A percentile compares a stretch with the other conserved stretches of the same genome.
These are phyloP conservation scores for Ajuga chamaepitys DNA, from an alignment of 257 asterid genomes.

Conservation along the genomic window DNA sequence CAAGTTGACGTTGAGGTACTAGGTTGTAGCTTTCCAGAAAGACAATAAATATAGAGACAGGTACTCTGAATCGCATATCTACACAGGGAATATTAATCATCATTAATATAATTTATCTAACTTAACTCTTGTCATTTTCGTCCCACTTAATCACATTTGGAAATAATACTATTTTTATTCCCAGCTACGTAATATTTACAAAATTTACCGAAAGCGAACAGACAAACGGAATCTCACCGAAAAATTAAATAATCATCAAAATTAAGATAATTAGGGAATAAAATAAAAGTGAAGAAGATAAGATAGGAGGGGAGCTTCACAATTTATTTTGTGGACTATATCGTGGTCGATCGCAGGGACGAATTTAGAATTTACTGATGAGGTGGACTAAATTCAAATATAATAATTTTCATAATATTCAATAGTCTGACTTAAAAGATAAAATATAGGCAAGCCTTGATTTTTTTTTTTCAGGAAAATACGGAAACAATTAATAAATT, in stretches of 20 bases:
- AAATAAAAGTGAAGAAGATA: neutral
- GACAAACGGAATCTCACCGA: conserved; percentile 22
- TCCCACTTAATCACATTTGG: conserved; percentile 5
- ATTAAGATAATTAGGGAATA: neutral
- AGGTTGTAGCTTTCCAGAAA: conserved; percentile 42
- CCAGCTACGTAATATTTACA: neutral
- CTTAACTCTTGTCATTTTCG: conserved; percentile 10
- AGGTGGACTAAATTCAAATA: too few relatives aligned
- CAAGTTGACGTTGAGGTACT: conserved; percentile 35
- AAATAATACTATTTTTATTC: neutral
- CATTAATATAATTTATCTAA: conserved; percentile 10
- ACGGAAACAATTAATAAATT: too few relatives aligned
- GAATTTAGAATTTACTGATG: too few relatives aligned
- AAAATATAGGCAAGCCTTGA: too few relatives aligned
- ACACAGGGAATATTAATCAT: conserved; percentile 19
- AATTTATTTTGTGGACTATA: too few relatives aligned
- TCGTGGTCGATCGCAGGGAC: too few relatives aligned
- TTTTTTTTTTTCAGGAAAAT: too few relatives aligned
- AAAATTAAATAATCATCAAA: neutral
- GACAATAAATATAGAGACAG: conserved; percentile 4
- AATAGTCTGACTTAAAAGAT: too few relatives aligned
- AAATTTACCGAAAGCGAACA: conserved; percentile 15
- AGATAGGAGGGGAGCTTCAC: too few relatives aligned
- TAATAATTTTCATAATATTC: too few relatives aligned
- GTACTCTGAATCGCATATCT: conserved; percentile 19